Evolutionary conservation across 108 stramenopile genomes (phyloP).

Genomic region (Nitzschia inconspicua): DNA sequence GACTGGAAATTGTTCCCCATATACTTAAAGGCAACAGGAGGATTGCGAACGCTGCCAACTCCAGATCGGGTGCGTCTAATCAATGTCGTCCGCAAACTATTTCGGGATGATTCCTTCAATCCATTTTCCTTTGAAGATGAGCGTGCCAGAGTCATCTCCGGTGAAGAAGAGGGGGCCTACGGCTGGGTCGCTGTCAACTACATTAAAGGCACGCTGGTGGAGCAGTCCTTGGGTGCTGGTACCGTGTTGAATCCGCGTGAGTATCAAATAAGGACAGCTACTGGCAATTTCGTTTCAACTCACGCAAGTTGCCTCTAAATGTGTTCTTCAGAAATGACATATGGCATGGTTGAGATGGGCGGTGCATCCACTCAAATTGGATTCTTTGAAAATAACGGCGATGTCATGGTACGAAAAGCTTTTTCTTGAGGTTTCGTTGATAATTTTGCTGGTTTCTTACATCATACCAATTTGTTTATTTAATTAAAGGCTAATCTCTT

Average conservation of each 20-base stretch:
- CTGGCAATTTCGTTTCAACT: too few relatives aligned
- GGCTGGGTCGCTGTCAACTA: slow-evolving; percentile 90
- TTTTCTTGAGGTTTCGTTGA: too few relatives aligned
- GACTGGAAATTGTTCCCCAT: slow-evolving; percentile 74
- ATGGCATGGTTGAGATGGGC: slow-evolving; percentile 87
- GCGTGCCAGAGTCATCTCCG: slow-evolving; percentile 64
- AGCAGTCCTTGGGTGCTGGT: slow-evolving; percentile 55
- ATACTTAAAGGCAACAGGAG: slow-evolving; percentile 90
- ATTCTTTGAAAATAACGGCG: slow-evolving; percentile 75
- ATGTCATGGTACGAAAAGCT: slow-evolving; percentile 52
- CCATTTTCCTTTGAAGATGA: slow-evolving; percentile 79
- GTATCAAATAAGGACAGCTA: too few relatives aligned
- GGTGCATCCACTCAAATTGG: slow-evolving; percentile 87
- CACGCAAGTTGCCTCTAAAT: too few relatives aligned
- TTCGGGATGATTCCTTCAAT: slow-evolving; percentile 59
- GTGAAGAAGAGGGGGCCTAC: slow-evolving; percentile 92
- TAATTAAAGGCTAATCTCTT: slow-evolving; percentile 50
- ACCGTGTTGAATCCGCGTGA: slow-evolving; percentile 2
- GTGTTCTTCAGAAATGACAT: slow-evolving; percentile 61
- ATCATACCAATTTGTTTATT: too few relatives aligned
- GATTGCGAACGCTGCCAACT: slow-evolving; percentile 64
- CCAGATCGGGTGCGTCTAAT: slow-evolving; percentile 64
- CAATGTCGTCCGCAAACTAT: slow-evolving; percentile 50
- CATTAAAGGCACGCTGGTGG: slow-evolving; percentile 56
- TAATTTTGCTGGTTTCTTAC: too few relatives aligned